A percentile compares a stretch with the other conserved stretches of the same genome.
Conservation (phyloP, 2,329 filamentous ascomycete species). For the Nannizziopsis arthrosporioides region DNA sequence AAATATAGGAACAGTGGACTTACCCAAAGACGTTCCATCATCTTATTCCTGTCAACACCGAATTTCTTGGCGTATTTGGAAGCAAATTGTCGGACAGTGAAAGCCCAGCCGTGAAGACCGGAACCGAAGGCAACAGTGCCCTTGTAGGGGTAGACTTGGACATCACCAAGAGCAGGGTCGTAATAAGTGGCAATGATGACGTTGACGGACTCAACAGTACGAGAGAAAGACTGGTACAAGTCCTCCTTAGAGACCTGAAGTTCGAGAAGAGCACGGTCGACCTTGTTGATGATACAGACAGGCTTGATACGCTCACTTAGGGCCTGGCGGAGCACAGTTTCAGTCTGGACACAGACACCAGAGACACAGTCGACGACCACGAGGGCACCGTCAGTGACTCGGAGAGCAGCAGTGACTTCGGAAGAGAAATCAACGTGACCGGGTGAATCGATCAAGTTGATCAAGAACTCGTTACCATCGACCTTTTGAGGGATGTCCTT, state of each 20-base stretch:
- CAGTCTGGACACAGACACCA: slow-evolving; percentile 99
- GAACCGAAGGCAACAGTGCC: slow-evolving; percentile 98
- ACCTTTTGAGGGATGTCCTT: slow-evolving; percentile 89
- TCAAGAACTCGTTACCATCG: slow-evolving; percentile 91
- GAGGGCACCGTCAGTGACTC: slow-evolving; percentile 98
- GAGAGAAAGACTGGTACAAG: slow-evolving; percentile 98
- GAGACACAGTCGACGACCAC: slow-evolving; percentile 99
- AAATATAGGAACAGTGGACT: slow-evolving; percentile 23
- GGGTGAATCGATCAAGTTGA: slow-evolving; percentile 99
- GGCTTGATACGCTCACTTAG: slow-evolving; percentile 99
- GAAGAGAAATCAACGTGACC: slow-evolving; percentile 99
- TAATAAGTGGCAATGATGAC: slow-evolving; percentile 99
- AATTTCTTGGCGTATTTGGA: slow-evolving; percentile 98
- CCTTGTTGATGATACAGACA: slow-evolving; percentile 99
- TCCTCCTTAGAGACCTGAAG: slow-evolving; percentile 98
- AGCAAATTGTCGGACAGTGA: slow-evolving; percentile 98
- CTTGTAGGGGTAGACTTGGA: slow-evolving; percentile 96
- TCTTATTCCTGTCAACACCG: slow-evolving; percentile 98
- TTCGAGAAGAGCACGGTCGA: slow-evolving; percentile 98
- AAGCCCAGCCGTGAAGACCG: slow-evolving; percentile 99
- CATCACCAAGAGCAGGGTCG: slow-evolving; percentile 92
- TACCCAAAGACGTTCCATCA: slow-evolving; percentile 99
- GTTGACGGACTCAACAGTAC: slow-evolving; percentile 99
- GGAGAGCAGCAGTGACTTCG: slow-evolving; percentile 96
- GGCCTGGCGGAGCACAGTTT: slow-evolving; percentile 98